A percentile compares a stretch with the other conserved stretches of the same genome.
phyloP scores from a whole-genome alignment of 2,329 filamentous ascomycete genomes.

The Thermothelomyces thermophilus region DNA sequence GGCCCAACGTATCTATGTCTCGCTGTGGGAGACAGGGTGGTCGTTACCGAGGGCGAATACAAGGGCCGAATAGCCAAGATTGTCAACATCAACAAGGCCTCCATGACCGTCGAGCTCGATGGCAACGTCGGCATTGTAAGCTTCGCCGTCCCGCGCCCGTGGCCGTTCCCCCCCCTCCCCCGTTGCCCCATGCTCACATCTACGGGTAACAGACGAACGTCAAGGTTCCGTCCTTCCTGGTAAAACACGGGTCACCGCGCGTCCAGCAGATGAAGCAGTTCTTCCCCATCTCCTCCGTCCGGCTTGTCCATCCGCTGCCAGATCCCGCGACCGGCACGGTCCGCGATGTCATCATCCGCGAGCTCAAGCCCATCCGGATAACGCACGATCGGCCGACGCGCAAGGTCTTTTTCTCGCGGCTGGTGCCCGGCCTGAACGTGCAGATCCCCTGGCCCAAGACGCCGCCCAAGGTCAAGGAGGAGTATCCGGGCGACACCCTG shows the following conservation, averaged over 20 bases:
- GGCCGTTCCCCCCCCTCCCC: background rate
- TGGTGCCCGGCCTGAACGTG: conserved; percentile 65
- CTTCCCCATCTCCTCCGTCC: conserved; percentile 64
- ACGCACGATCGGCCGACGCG: conserved; percentile 44
- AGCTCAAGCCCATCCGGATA: conserved; percentile 51
- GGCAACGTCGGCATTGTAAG: conserved; percentile 57
- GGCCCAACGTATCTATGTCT: conserved; percentile 54
- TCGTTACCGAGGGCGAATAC: conserved; percentile 69
- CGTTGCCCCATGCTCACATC: background rate
- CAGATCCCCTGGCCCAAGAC: conserved; percentile 70
- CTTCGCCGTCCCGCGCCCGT: background rate
- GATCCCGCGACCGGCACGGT: conserved; percentile 58
- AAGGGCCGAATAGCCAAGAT: conserved; percentile 81
- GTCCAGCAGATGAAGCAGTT: conserved; percentile 46
- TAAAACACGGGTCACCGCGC: conserved; percentile 28
- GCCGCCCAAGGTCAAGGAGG: conserved; percentile 42
- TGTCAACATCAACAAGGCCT: conserved; percentile 44
- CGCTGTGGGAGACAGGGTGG: conserved; percentile 68
- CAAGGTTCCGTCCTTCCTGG: conserved; percentile 37
- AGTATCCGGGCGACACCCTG: conserved; percentile 62
- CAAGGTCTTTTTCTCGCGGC: conserved; percentile 44
- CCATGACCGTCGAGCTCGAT: conserved; percentile 55
- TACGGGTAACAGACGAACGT: conserved; percentile 32
- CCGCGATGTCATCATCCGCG: conserved; percentile 71
- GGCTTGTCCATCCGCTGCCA: conserved; percentile 70